These are phyloP conservation scores for Ascoidea asiatica DNA, from an alignment of 805 yeast genomes.

Conservation along the genomic window DNA sequence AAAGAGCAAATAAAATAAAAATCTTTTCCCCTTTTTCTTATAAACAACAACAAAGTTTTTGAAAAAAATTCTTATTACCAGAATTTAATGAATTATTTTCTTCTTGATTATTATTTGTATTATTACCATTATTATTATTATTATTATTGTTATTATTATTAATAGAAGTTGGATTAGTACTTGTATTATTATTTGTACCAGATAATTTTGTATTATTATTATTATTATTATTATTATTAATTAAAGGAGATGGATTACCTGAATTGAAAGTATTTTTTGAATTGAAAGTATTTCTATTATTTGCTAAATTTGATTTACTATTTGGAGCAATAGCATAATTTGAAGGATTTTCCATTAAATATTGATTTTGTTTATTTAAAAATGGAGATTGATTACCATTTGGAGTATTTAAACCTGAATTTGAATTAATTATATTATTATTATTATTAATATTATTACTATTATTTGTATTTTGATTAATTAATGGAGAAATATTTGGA, in stretches of 20 bases:
- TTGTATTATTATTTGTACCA: neutral
- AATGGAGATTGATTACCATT: too few relatives aligned
- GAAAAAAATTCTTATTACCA: conserved; percentile 7
- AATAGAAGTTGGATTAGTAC: neutral
- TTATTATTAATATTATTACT: too few relatives aligned
- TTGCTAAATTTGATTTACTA: neutral
- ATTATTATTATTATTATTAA: neutral
- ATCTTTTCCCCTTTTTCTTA: too few relatives aligned
- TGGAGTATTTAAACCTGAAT: neutral
- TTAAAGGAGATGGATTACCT: neutral
- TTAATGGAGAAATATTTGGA: neutral
- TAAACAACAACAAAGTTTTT: conserved; percentile 8
- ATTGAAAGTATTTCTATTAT: conserved; percentile 1
- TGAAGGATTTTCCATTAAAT: neutral
- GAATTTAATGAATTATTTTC: conserved; percentile 7
- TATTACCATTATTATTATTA: conserved; percentile 1
- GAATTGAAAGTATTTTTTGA: neutral
- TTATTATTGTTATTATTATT: conserved; percentile 10
- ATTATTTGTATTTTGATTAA: neutral
- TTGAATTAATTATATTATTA: too few relatives aligned
- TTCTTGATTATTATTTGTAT: conserved; percentile 7
- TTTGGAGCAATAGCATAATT: conserved; percentile 1
- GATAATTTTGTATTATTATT: neutral
- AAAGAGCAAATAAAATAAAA: too few relatives aligned
- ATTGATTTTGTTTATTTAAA: too few relatives aligned